A percentile compares a stretch with the other conserved stretches of the same genome.
Conservation (phyloP, 2,329 filamentous ascomycete genomes). For the Davidsoniella virescens region DNA sequence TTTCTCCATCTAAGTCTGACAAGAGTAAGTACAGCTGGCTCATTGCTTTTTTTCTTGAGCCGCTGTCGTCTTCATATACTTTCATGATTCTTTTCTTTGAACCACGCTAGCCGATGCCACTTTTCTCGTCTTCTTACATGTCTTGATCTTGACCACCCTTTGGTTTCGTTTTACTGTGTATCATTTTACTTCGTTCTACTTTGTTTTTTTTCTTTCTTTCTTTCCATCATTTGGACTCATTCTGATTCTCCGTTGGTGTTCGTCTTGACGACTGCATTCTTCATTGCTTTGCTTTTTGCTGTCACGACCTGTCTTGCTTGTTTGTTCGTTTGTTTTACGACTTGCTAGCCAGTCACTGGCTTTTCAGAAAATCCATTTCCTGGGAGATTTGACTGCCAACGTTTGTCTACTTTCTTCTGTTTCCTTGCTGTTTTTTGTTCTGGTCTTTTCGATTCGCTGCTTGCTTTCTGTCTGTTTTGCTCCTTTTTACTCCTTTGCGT, state of each 20-base stretch:
- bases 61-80: not conserved
- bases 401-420: not conserved
- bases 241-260: not conserved
- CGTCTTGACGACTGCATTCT: not conserved
- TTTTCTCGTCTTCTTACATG: not conserved
- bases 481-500: too few species aligned
- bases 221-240: not conserved
- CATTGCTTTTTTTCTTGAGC: not conserved
- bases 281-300: not conserved
- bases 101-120: too few species aligned
- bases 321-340: not conserved
- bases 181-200: not conserved
- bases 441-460: not conserved
- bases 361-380: not conserved
- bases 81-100: not conserved
- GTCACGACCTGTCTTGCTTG: not conserved
- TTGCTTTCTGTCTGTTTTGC: constrained; percentile 1
- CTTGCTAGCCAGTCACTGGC: not conserved
- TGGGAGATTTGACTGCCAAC: not conserved
- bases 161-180: not conserved
- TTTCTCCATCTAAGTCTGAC: not conserved
- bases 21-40: not conserved
- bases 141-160: not conserved
- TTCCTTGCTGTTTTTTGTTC: not conserved
- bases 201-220: not conserved